These are phyloP conservation scores for Panus rudis DNA, from an alignment of 768 basidiomycete genomes.

Conservation along the genomic window DNA sequence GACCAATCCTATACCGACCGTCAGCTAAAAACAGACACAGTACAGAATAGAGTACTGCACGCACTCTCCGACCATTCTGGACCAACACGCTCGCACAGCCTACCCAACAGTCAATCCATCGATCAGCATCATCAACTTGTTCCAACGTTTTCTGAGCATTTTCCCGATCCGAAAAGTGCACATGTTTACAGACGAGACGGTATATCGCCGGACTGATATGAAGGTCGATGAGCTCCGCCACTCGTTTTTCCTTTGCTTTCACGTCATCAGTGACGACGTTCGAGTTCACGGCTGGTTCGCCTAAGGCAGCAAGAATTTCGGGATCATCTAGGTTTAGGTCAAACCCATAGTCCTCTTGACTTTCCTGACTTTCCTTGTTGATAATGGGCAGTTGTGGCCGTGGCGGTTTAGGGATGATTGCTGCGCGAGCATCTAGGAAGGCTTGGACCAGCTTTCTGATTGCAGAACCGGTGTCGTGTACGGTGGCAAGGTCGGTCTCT, in stretches of 20 bases:
- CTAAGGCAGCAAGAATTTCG: conserved; percentile 47
- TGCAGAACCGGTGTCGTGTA: conserved; percentile 40
- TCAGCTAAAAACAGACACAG: background rate
- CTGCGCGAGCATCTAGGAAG: conserved; percentile 52
- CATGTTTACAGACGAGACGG: conserved; percentile 43
- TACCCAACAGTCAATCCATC: conserved; percentile 68
- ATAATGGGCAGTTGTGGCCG: conserved; percentile 22
- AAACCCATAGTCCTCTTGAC: conserved; percentile 67
- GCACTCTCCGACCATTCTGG: conserved; percentile 40
- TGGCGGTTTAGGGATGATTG: conserved; percentile 37
- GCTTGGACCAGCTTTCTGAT: conserved; percentile 51
- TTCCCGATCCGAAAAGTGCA: conserved; percentile 19
- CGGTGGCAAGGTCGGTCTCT: conserved; percentile 34
- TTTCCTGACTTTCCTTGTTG: conserved; percentile 51
- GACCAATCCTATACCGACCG: conserved; percentile 50
- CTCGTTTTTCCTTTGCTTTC: background rate
- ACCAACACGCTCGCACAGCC: conserved; percentile 60
- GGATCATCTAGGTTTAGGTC: conserved; percentile 49
- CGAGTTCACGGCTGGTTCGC: conserved; percentile 19
- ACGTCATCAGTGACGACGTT: conserved; percentile 12
- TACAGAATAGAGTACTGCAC: background rate
- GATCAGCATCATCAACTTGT: conserved; percentile 34
- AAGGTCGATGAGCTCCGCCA: conserved; percentile 40
- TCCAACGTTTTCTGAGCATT: conserved; percentile 12
- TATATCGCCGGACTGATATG: conserved; percentile 49